Base-by-base conservation (phyloP, 1,139 yeast species). In the Candida frijolesensis region DNA sequence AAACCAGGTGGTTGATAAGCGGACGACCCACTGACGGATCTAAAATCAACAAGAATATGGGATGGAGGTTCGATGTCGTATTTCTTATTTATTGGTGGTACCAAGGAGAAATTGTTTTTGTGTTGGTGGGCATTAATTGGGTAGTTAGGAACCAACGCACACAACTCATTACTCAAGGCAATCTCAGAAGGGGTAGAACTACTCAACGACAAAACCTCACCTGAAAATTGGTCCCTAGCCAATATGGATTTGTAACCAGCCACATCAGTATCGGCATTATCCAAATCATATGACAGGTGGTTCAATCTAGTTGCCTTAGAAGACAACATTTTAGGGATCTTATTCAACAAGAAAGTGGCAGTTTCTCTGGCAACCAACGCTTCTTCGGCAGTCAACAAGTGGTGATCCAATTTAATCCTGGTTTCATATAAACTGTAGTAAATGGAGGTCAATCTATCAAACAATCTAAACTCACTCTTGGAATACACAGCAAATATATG, bases 11-110 rank as follows among this genome's bases (percentile, higher is more conserved):
- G 90, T 53, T 82, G 80, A 60, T 79, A 76, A 52, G 74, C 78
- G 7, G 85, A 78, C 1, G 88, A 77, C 30, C 89, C 88, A 29
- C 75, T 70, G 41, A 89, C 89, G 33, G 89, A 80, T 62, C 85
- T 85, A 67, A 89, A 87, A 65, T 89, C 96, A 44, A 89, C 91
- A 64, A 89, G 70, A 54, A 90, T 81, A 64, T 89, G 94, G 1
- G 91, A 85, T 22, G 92, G 92, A 4, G 82, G 77, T 5, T 78
- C 81, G 42, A 76, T 76, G 47, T 67, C 66, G 57, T 83, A 80
- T 51, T 76, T 76, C 47, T 70, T 67, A 57, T 78, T 76, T 37
- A 72, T 70, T 15, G 71, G 68, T 1, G 88, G 84, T 14, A 65
- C 66, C 54, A 80, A 70, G 2, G 70, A 62, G 66, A 57, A 65